phyloP scores from a whole-genome alignment of 176 grass and related monocot species.

The Carex cristatella region DNA sequence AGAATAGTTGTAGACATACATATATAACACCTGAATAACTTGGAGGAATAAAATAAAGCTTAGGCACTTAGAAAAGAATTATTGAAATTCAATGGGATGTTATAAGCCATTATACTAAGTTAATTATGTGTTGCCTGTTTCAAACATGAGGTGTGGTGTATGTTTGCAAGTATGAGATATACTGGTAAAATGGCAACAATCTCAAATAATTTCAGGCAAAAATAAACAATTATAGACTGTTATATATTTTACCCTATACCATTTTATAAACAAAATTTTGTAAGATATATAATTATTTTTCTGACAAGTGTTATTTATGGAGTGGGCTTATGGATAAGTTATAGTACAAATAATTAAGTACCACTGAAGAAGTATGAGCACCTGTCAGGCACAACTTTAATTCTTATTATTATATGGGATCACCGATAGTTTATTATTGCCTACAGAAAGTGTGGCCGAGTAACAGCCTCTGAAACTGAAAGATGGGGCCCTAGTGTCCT shows the following conservation, averaged over 20 bases:
- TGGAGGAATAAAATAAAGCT: too few relatives aligned
- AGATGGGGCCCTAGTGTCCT: neutral
- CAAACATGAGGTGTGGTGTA: too few relatives aligned
- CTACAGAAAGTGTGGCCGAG: neutral
- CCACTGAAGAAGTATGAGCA: neutral
- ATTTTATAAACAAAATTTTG: neutral
- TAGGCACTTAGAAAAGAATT: too few relatives aligned
- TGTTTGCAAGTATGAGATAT: too few relatives aligned
- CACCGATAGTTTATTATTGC: neutral
- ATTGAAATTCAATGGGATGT: too few relatives aligned
- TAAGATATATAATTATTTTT: neutral
- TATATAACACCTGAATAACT: too few relatives aligned
- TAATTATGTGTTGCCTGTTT: too few relatives aligned
- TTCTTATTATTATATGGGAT: neutral
- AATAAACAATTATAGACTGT: neutral
- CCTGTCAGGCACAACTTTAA: neutral
- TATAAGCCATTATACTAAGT: too few relatives aligned
- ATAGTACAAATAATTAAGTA: neutral
- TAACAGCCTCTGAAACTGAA: conserved; percentile 4
- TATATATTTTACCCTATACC: neutral
- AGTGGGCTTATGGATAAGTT: neutral
- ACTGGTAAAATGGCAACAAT: too few relatives aligned
- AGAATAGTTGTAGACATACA: too few relatives aligned
- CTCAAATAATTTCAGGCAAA: neutral
- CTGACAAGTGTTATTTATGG: neutral